Base-by-base conservation (phyloP, 768 basidiomycete species). In the Podaxis sp. region DNA sequence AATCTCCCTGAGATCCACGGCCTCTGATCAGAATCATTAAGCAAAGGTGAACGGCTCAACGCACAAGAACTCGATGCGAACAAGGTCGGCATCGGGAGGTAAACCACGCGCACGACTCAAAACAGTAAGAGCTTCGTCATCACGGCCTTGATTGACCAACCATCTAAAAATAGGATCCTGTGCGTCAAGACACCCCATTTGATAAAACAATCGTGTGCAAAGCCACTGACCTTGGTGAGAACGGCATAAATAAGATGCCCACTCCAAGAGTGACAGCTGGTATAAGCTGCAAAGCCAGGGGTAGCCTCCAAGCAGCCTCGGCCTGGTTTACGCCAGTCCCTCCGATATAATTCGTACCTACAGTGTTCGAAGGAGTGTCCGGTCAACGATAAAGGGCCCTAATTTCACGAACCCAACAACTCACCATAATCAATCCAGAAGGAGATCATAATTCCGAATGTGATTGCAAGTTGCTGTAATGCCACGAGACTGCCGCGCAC, bases 401-500 rank as follows among this genome's bases (percentile, higher is more conserved):
- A 16, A 16, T 44, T 47, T 36, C 13, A n/a, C 28, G 55, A 37
- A 50, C 13, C 44, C 46, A 28, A 16, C 55, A 54, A 62, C 67
- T 62, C 69, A 71, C 80, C 80, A 58, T 73, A 82, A 63, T 82
- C 80, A 55, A 82, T 82, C 80, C 80, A 82, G 65, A 80, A 82
- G 14, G 77, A 78, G 25, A 90, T 64, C 85, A 90, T 85, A 69
- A 90, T 90, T 21, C 88, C 88, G 65, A 90, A 89, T 1, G 88
- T 89, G 70, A 93, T 93, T 2, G 90, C 87, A 18, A 92, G 77
- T 69, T 92, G 91, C 69, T 92, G 91, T 7, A 93, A 80, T 2
- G 89, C 90, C 55, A 92, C 90, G 38, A 93, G 75, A 69, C 86
- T 87, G 11, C 91, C 91, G 63, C 91, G 84, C 14, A 93, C 88